Base-by-base conservation (phyloP, 176 grass and related monocot genomes). In the Carex parvula region DNA sequence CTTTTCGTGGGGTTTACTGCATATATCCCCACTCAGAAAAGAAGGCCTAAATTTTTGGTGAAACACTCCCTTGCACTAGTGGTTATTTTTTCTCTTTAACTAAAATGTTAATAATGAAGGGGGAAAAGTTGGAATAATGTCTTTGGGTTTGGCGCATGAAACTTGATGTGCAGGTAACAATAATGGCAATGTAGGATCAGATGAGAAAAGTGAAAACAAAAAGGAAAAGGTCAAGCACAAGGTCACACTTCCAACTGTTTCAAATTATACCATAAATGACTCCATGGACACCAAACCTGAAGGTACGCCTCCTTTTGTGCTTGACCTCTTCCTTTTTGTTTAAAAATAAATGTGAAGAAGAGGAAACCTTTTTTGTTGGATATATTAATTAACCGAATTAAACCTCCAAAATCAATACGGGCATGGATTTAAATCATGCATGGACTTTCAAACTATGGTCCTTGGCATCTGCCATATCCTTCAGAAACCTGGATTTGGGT, bases 221-320 rank as follows among this genome's bases (percentile, higher is more conserved):
- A 73, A 86, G 70, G 81, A 62, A 18, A 83, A 87, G 60, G 77
- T 77, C 39, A 86, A 90, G 81, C 86, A 84, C 89, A 93, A 88
- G 77, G 60, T 97, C 21, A 92, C 90, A 37, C 85, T 97, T 16
- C 94, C 90, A 50, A 97, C 94, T 52, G 88, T 97, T 57, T 94
- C 94, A 3, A 97, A 94, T 68, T 94, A 97, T 20, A 97, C 94
- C 17, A 91, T 97, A 66, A 88, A 71, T 78, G 94, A 97, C 18
- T 60, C 86, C n/a, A 85, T 88, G n/a, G 88, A 87, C 68, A 83
- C 42, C 13, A 89, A 84, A 18, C 83, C 86, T 83, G 73, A 89
- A 87, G 90, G 92, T 90, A 85, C 1, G 5, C 50, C 14, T 3
- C 13, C 26, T 5, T 5, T 39, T 39, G 37, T 39, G 37, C 37